phyloP scores from a whole-genome alignment of 345 rosid species.

The Moricandia moricandioides region DNA sequence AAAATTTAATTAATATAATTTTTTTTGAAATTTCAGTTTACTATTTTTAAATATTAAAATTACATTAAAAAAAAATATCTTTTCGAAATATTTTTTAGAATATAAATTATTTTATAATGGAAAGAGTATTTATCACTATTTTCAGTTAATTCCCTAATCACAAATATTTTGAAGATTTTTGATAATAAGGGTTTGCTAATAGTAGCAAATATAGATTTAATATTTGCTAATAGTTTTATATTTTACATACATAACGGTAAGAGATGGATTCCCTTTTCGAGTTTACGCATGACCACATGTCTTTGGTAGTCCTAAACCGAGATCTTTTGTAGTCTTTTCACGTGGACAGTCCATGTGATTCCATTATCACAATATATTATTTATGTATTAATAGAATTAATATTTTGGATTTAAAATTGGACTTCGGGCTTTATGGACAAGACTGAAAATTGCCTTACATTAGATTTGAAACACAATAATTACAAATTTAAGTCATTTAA shows the following conservation, averaged over 20 bases:
- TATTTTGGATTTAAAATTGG: background rate
- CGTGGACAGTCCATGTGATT: background rate
- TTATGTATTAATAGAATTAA: background rate
- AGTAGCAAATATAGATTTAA: background rate
- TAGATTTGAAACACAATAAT: background rate
- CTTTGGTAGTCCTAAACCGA: background rate
- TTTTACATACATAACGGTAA: background rate
- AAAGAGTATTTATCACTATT: background rate
- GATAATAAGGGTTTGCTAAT: background rate
- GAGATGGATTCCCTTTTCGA: background rate
- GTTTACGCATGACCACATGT: conserved; percentile 17
- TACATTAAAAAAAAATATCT: no score
- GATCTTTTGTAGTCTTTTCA: background rate
- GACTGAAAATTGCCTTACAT: background rate
- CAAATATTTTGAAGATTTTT: background rate
- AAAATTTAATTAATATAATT: no score
- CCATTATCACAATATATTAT: background rate
- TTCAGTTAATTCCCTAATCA: background rate
- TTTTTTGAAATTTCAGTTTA: no score
- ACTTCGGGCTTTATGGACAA: background rate
- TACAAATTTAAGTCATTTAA: background rate
- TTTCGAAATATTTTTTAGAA: no score
- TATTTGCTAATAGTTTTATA: background rate
- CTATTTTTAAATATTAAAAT: no score
- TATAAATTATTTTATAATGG: no score